Conservation (phyloP, 2,329 filamentous ascomycete species). For the Alternaria brassicae region DNA sequence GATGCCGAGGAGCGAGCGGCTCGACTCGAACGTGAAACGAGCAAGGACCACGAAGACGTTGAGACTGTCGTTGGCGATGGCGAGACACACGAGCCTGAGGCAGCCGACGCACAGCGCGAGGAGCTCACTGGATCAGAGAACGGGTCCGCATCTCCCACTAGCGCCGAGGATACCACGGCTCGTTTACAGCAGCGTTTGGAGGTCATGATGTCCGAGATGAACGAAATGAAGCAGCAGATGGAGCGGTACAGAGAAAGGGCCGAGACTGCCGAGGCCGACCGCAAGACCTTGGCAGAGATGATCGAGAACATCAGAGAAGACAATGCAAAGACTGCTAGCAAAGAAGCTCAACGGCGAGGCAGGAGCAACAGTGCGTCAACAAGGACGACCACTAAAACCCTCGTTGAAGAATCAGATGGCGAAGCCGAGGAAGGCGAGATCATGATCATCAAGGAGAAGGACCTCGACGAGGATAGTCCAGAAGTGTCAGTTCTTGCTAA, state of each 20-base stretch:
- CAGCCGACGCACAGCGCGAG: slow-evolving; percentile 20
- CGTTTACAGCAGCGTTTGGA: slow-evolving; percentile 76
- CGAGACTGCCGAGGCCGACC: slow-evolving; percentile 80
- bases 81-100: slow-evolving; percentile 24
- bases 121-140: slow-evolving; percentile 26
- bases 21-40: slow-evolving; percentile 69
- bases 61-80: slow-evolving; percentile 37
- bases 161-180: slow-evolving; percentile 50
- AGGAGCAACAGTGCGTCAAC: slow-evolving; percentile 31
- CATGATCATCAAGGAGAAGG: slow-evolving; percentile 46
- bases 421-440: slow-evolving; percentile 47
- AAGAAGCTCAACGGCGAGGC: slow-evolving; percentile 39
- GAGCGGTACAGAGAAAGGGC: slow-evolving; percentile 78
- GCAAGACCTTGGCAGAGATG: slow-evolving; percentile 85
- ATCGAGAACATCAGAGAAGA: slow-evolving; percentile 79
- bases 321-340: slow-evolving; percentile 56
- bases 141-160: slow-evolving; percentile 28
- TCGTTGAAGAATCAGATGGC: slow-evolving; percentile 27
- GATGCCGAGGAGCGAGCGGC: slow-evolving; percentile 83
- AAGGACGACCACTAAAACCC: slow-evolving; percentile 11
- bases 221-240: slow-evolving; percentile 79
- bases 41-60: slow-evolving; percentile 47
- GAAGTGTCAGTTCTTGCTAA: slow-evolving; percentile 25
- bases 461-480: slow-evolving; percentile 35
- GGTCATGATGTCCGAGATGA: slow-evolving; percentile 78